These are phyloP conservation scores for Pontederia crassipes DNA, from an alignment of 176 grass and related monocot genomes.

Conservation along the genomic window DNA sequence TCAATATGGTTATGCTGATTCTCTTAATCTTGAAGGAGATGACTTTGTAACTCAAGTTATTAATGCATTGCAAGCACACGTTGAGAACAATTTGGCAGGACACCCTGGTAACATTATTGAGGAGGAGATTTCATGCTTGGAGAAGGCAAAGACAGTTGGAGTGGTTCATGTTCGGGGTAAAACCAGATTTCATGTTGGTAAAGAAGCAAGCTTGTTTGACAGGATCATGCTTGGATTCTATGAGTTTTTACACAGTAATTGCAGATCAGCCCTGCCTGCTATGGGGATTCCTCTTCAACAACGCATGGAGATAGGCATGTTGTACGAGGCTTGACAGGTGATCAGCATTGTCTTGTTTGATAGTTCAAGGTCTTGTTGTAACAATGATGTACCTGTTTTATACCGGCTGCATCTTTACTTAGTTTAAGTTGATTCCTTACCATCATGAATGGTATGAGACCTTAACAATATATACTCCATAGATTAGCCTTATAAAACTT, in stretches of 20 bases:
- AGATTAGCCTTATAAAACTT: too few relatives aligned
- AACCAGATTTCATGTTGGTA: conserved; percentile 59
- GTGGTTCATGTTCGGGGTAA: conserved; percentile 60
- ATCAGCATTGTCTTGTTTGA: background rate
- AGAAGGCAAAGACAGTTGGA: conserved; percentile 27
- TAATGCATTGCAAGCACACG: conserved; percentile 13
- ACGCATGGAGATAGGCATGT: conserved; percentile 72
- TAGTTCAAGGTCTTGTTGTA: background rate
- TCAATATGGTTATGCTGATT: conserved; percentile 62
- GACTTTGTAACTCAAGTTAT: conserved; percentile 42
- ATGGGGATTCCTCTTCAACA: conserved; percentile 46
- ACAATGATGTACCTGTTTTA: too few relatives aligned
- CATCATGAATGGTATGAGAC: too few relatives aligned
- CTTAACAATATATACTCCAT: too few relatives aligned
- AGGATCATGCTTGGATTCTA: conserved; percentile 54
- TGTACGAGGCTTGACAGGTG: conserved; percentile 38
- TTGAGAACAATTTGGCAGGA: conserved; percentile 13
- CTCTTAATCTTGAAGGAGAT: conserved; percentile 21
- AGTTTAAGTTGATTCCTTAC: too few relatives aligned
- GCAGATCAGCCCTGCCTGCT: conserved; percentile 46
- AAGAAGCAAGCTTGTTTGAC: conserved; percentile 41
- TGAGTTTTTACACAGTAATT: conserved; percentile 66
- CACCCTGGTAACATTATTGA: background rate
- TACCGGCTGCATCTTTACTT: too few relatives aligned
- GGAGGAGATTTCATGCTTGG: conserved; percentile 35